phyloP scores from a whole-genome alignment of 345 rosid genomes.

The Eucalyptus caleyi region DNA sequence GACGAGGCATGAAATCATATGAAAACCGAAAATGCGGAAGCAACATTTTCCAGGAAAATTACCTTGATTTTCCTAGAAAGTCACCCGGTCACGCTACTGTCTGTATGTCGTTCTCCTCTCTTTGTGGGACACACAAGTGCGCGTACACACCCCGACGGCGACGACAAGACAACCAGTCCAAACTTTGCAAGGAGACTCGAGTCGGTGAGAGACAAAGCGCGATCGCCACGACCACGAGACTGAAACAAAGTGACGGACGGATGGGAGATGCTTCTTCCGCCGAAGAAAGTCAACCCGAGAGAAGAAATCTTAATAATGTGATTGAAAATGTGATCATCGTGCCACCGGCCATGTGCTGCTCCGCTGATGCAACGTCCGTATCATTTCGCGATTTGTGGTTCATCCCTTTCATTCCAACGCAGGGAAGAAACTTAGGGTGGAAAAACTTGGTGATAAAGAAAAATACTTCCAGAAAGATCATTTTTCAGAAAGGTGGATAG shows the following conservation, averaged over 20 bases:
- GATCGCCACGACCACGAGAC: background rate
- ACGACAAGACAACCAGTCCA: too few species aligned
- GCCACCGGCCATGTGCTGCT: background rate
- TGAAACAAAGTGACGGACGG: background rate
- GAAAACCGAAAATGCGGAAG: too few species aligned
- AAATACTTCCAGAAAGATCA: fast-evolving
- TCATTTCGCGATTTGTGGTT: background rate
- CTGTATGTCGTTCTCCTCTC: background rate
- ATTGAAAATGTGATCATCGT: background rate
- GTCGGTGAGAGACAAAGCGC: background rate
- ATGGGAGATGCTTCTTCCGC: background rate
- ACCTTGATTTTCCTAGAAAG: background rate
- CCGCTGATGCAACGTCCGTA: background rate
- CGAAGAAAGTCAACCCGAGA: background rate
- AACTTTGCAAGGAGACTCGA: background rate
- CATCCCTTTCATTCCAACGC: background rate
- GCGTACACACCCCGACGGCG: background rate
- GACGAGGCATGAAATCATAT: background rate
- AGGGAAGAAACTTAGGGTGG: background rate
- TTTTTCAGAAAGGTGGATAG: background rate
- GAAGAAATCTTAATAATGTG: too few species aligned
- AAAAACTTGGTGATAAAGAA: fast-evolving
- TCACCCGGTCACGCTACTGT: background rate
- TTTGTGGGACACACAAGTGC: background rate
- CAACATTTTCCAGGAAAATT: background rate